Evolutionary conservation across 2,329 filamentous ascomycete species (phyloP).

Genomic region (Trichoderma gracile): DNA sequence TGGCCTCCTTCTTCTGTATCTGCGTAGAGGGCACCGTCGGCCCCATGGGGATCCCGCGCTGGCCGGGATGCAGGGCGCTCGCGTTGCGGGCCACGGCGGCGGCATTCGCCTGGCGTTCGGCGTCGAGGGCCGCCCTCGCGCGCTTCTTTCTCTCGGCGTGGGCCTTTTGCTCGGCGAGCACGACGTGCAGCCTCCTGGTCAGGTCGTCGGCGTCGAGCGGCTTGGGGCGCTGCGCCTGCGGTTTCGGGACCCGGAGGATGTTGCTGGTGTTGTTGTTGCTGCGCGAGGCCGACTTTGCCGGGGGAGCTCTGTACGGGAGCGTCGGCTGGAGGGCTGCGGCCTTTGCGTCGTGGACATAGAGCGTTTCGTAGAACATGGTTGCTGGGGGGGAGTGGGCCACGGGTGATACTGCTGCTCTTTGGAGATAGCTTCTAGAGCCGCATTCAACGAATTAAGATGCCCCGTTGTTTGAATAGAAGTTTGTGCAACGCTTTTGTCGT

Average conservation of each 20-base stretch:
- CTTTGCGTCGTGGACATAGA: slow-evolving; percentile 30
- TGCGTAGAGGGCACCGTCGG: slow-evolving; percentile 7
- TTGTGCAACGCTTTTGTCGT: neutral
- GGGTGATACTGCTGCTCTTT: neutral
- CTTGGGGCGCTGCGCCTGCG: slow-evolving; percentile 33
- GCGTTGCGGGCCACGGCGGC: slow-evolving; percentile 1
- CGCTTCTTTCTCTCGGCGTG: slow-evolving; percentile 41
- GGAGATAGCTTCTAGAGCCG: neutral
- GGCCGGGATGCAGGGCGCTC: neutral
- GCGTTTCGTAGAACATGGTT: slow-evolving; percentile 25
- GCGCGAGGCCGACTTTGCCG: slow-evolving; percentile 26
- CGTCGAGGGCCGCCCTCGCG: slow-evolving; percentile 32
- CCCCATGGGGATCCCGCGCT: slow-evolving; percentile 12
- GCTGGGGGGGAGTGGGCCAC: neutral
- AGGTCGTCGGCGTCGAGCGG: slow-evolving; percentile 58
- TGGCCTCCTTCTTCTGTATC: slow-evolving; percentile 12
- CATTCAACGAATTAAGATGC: neutral
- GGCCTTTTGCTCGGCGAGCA: slow-evolving; percentile 53
- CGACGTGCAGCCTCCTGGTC: slow-evolving; percentile 51
- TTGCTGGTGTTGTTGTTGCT: neutral
- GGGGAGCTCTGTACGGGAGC: neutral
- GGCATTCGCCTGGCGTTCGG: slow-evolving; percentile 26
- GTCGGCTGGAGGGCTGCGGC: slow-evolving; percentile 6
- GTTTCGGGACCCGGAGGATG: slow-evolving; percentile 8
- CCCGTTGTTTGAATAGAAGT: too few species aligned